These are phyloP conservation scores for Mortierella claussenii DNA, from an alignment of 192 early-diverging fungal species.

Conservation along the genomic window DNA sequence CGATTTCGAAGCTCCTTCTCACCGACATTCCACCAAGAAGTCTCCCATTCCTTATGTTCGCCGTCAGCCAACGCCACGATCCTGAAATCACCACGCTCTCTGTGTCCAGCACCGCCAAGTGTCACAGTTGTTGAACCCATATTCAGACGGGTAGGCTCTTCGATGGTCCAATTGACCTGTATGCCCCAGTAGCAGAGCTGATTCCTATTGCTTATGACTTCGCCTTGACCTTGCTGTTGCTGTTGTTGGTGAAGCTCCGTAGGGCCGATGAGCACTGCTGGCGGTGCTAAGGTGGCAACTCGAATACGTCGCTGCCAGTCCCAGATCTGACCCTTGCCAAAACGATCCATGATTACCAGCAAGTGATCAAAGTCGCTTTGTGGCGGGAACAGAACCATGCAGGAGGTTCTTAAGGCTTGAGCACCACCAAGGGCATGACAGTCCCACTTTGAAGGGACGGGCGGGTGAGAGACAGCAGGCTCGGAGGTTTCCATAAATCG, in stretches of 20 bases:
- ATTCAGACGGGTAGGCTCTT: slow-evolving; percentile 1
- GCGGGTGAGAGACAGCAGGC: neutral
- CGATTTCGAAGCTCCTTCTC: neutral
- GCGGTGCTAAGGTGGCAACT: slow-evolving; percentile 1
- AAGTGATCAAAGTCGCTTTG: slow-evolving; percentile 24
- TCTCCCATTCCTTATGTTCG: slow-evolving; percentile 18
- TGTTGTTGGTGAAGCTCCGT: neutral
- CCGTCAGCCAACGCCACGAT: slow-evolving; percentile 32
- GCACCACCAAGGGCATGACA: slow-evolving; percentile 4
- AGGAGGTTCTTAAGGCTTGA: slow-evolving; percentile 2
- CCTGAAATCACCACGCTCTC: slow-evolving; percentile 15
- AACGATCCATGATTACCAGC: slow-evolving; percentile 13
- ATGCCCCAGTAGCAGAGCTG: slow-evolving; percentile 39
- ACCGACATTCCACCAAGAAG: slow-evolving; percentile 19
- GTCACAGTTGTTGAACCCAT: neutral
- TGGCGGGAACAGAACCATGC: slow-evolving; percentile 34
- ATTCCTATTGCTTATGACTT: neutral
- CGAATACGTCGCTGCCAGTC: slow-evolving; percentile 7
- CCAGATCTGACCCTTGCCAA: slow-evolving; percentile 31
- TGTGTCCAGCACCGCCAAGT: neutral
- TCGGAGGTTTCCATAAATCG: too few relatives aligned
- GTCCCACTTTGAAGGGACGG: neutral
- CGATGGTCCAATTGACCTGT: slow-evolving; percentile 20
- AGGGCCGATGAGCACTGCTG: too few relatives aligned
- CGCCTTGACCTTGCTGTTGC: neutral